Evolutionary conservation across 352 stramenopile genomes (phyloP).

Genomic region (Globisporangium echinulatum): DNA sequence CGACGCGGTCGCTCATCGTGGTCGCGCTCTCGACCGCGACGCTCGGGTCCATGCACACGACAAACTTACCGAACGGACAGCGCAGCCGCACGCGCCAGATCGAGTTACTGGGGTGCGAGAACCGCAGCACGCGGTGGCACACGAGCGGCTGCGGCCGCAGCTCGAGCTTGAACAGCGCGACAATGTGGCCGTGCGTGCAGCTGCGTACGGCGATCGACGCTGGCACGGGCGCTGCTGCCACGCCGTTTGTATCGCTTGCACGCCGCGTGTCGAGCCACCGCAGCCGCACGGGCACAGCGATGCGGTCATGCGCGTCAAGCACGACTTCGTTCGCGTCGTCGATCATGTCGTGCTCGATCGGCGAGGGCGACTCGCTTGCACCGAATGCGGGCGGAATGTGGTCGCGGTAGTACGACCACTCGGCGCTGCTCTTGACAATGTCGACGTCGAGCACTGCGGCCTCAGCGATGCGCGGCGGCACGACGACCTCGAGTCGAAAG

Average conservation of each 20-base stretch:
- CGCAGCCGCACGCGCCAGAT: constrained; percentile 59
- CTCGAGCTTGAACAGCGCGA: constrained; percentile 85
- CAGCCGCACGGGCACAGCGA: constrained; percentile 85
- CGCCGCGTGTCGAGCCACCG: constrained; percentile 55
- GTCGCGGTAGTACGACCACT: constrained; percentile 81
- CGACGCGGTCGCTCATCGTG: constrained; percentile 10
- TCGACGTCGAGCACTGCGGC: constrained; percentile 45
- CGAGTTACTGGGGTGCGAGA: constrained; percentile 41
- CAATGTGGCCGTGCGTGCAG: constrained; percentile 85
- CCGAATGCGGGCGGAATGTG: constrained; percentile 54
- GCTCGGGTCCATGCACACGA: constrained; percentile 67
- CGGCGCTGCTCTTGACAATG: constrained; percentile 70
- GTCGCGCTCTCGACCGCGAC: constrained; percentile 42
- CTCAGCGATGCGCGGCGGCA: background rate
- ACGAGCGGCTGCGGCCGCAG: constrained; percentile 69
- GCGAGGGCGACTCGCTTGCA: constrained; percentile 6
- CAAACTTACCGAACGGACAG: constrained; percentile 38
- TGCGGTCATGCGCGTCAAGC: constrained; percentile 75
- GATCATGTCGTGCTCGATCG: constrained; percentile 91
- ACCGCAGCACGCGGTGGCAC: constrained; percentile 79
- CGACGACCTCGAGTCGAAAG: constrained; percentile 83
- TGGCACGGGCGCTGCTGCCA: constrained; percentile 13
- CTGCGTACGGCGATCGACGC: constrained; percentile 80
- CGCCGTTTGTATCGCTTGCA: background rate
- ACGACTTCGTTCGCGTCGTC: constrained; percentile 84